phyloP scores from a whole-genome alignment of 352 stramenopile genomes.

The Phytophthora pinifolia region DNA sequence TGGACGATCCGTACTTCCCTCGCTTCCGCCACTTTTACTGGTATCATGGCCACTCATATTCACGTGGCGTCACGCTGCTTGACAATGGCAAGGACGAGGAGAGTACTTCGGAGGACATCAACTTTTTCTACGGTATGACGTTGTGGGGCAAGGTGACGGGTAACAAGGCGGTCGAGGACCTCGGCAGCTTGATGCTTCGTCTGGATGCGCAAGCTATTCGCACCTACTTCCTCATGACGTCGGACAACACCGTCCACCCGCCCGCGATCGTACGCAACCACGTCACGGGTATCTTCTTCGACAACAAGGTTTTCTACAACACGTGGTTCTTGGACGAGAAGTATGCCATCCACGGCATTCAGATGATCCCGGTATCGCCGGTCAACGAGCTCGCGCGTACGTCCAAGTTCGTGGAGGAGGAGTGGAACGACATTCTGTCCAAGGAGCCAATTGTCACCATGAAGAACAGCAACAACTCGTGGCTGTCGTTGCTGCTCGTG shows the following conservation, averaged over 20 bases:
- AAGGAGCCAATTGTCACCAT: constrained; percentile 55
- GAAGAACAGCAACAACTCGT: constrained; percentile 44
- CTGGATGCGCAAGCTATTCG: constrained; percentile 59
- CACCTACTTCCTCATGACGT: constrained; percentile 72
- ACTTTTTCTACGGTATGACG: constrained; percentile 81
- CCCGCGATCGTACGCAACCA: constrained; percentile 66
- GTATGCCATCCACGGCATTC: constrained; percentile 77
- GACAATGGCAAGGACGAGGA: constrained; percentile 77
- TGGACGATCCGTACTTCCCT: constrained; percentile 50
- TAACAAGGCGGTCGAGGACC: constrained; percentile 56
- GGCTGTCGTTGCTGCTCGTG: constrained; percentile 69
- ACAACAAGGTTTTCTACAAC: constrained; percentile 76
- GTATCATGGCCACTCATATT: constrained; percentile 78
- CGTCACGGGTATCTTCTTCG: constrained; percentile 75
- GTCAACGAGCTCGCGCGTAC: constrained; percentile 72
- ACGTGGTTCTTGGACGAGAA: constrained; percentile 72
- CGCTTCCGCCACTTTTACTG: constrained; percentile 78
- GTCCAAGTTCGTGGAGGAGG: constrained; percentile 56
- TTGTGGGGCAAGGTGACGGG: constrained; percentile 65
- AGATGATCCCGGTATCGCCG: constrained; percentile 77
- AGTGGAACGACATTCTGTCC: constrained; percentile 75
- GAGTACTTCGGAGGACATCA: constrained; percentile 77
- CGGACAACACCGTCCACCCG: constrained; percentile 62
- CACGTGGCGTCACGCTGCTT: constrained; percentile 58
- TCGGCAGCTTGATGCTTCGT: constrained; percentile 76